Conservation (phyloP, 2,329 filamentous ascomycete species). For the Ceratocystiopsis sp. region DNA sequence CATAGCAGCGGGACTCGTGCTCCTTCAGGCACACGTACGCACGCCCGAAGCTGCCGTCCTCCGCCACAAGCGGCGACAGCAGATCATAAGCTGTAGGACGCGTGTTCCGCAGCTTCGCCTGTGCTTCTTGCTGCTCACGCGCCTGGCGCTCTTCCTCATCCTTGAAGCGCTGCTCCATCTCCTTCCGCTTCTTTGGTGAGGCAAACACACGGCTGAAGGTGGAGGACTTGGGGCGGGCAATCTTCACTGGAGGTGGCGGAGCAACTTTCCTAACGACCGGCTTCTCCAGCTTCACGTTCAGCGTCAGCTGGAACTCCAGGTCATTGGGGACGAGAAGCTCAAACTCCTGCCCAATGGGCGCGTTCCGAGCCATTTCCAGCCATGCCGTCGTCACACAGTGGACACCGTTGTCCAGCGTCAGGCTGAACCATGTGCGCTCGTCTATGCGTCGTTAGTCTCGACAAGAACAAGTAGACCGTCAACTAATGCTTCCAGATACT, state of each 20-base stretch:
- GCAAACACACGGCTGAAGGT: constrained; percentile 86
- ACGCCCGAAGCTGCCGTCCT: constrained; percentile 86
- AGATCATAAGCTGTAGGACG: constrained; percentile 71
- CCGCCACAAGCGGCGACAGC: constrained; percentile 68
- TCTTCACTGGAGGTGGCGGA: constrained; percentile 39
- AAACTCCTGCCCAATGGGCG: constrained; percentile 94
- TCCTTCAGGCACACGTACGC: constrained; percentile 90
- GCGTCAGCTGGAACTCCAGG: constrained; percentile 93
- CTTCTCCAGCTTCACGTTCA: constrained; percentile 87
- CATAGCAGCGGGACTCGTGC: constrained; percentile 76
- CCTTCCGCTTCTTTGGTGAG: constrained; percentile 92
- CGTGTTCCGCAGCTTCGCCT: constrained; percentile 41
- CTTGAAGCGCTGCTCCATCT: constrained; percentile 68
- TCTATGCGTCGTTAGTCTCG: constrained; percentile 28
- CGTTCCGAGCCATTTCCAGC: constrained; percentile 80
- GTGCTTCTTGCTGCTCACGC: constrained; percentile 45
- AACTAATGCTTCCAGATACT: constrained; percentile 44
- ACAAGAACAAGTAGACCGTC: background rate
- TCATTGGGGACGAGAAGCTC: constrained; percentile 94
- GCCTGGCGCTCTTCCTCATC: constrained; percentile 65
- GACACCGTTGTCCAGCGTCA: constrained; percentile 94
- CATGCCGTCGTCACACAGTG: constrained; percentile 95
- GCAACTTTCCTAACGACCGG: constrained; percentile 37
- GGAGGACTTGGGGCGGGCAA: constrained; percentile 56
- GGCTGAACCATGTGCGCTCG: constrained; percentile 83